A percentile compares a stretch with the other conserved stretches of the same genome.
These are phyloP conservation scores for Bipolaris cookei DNA, from an alignment of 2,329 filamentous ascomycete genomes.

Conservation along the genomic window DNA sequence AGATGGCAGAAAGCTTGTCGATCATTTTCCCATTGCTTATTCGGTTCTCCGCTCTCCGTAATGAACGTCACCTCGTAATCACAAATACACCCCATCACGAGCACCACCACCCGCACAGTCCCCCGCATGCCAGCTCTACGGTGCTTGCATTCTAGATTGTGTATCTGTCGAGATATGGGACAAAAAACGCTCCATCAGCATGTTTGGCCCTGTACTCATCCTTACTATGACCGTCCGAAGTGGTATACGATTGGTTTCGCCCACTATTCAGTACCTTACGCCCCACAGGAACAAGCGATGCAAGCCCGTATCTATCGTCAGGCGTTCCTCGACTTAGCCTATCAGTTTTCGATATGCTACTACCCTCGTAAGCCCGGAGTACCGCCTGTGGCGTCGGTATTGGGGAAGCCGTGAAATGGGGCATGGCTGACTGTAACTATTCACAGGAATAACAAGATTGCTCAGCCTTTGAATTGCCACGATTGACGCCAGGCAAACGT, in stretches of 20 bases:
- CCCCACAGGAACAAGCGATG: conserved; percentile 17
- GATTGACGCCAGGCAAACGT: neutral
- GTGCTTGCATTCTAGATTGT: neutral
- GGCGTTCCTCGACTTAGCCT: conserved; percentile 15
- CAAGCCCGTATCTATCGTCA: conserved; percentile 8
- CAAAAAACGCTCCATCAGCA: neutral
- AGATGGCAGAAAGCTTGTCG: conserved; percentile 11
- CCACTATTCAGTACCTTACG: conserved; percentile 13
- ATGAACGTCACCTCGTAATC: conserved; percentile 21
- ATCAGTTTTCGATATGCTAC: conserved; percentile 13
- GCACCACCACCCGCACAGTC: conserved; percentile 9
- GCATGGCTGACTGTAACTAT: conserved; percentile 22
- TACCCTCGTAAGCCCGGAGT: conserved; percentile 20
- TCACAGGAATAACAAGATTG: conserved; percentile 20
- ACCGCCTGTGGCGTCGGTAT: conserved; percentile 26
- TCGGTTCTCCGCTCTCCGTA: conserved; percentile 22
- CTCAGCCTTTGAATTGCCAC: conserved; percentile 13
- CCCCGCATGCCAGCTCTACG: conserved; percentile 1
- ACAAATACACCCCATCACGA: conserved; percentile 9
- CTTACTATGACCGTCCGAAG: conserved; percentile 15
- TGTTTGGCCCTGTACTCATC: conserved; percentile 1
- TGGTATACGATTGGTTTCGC: conserved; percentile 19
- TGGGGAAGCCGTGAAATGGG: conserved; percentile 29
- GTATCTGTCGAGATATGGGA: neutral
- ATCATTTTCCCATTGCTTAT: conserved; percentile 14